Conservation (phyloP, 352 stramenopile genomes). For the Globisporangium solare region DNA sequence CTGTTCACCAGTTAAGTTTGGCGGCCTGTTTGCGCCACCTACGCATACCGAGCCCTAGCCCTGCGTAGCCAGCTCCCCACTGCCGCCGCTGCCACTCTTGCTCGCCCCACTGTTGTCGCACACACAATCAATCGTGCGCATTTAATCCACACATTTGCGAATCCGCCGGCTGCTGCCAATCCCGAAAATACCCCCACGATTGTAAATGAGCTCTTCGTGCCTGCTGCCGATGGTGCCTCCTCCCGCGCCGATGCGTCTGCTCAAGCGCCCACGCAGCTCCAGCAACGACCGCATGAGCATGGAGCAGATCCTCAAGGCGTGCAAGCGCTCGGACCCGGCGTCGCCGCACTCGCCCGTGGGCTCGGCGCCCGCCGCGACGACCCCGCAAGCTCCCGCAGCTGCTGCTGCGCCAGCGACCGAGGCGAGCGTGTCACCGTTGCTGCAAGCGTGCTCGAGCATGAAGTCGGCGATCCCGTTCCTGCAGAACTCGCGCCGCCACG, state of each 20-base stretch:
- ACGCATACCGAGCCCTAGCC: not conserved
- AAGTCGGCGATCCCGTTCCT: slow-evolving; percentile 71
- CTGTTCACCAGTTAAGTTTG: not conserved
- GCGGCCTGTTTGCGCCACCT: slow-evolving; percentile 1
- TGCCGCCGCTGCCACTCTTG: too few species aligned
- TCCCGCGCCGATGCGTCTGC: slow-evolving; percentile 27
- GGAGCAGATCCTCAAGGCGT: slow-evolving; percentile 49
- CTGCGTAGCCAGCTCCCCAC: slow-evolving; percentile 5
- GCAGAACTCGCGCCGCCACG: slow-evolving; percentile 69
- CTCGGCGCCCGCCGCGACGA: not conserved
- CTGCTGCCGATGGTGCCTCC: slow-evolving; percentile 34
- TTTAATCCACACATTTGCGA: slow-evolving; percentile 7
- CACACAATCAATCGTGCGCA: not conserved
- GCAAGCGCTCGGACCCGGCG: slow-evolving; percentile 44
- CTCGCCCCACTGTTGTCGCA: not conserved
- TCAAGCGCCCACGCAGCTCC: slow-evolving; percentile 53
- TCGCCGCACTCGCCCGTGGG: slow-evolving; percentile 43
- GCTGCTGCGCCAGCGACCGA: slow-evolving; percentile 13
- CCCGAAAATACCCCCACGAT: not conserved
- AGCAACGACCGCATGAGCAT: slow-evolving; percentile 47
- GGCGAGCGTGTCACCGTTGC: slow-evolving; percentile 25
- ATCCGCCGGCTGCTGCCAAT: not conserved
- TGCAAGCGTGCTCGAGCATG: slow-evolving; percentile 52
- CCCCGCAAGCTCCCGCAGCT: not conserved
- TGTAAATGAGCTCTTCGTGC: slow-evolving; percentile 54